Evolutionary conservation across 352 stramenopile genomes (phyloP), one percentile per base, ranked within the genome.

Genomic region (Phytophthora citricola): DNA sequence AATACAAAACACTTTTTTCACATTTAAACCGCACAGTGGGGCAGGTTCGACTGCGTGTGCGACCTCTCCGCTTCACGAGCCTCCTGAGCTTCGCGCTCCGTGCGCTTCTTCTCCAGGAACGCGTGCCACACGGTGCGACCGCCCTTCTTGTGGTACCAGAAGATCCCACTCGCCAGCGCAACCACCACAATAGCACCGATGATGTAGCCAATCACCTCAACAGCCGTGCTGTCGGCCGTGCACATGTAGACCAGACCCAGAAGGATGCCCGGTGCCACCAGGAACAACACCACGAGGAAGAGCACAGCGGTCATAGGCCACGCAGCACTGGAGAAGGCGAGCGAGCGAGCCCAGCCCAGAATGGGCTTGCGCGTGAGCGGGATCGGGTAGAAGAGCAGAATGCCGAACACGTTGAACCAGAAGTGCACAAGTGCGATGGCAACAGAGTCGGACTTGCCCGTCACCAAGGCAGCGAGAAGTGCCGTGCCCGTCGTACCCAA

Each of bases 351-450:
- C 66, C 78, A 90, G 47, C 69, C 55, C 31, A 97, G 62, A 49
- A 96, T 90, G 50, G 95, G 76, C 32, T 68, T 69, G 24, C 94
- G 82, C 58, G 95, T 96, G 66, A 89, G 74, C 27, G 92, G 91
- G 63, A 98, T 81, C 34, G 91, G 91, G 72, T 97, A 98, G 79
- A 94, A 98, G 31, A 98, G 83, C 40, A 97, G 52, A 49, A 97
- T 78, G 47, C 92, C 91, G 48, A 90, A 89, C 14, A 97, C 69
- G 73, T 98, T 98, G 81, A 98, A 97, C 65, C 93, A 95, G 44
- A 98, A 89, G 74, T 98, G 92, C 41, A 85, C 85, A 27, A 98
- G 79, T 29, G 92, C 94, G 34, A 98, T 89, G 58, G 95, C 89
- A 38, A 97, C 83, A 6, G 87, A 79, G 40, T 91, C 67, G 0